phyloP scores from a whole-genome alignment of 1,284 basidiomycete species.

The Puccinia polysora region DNA sequence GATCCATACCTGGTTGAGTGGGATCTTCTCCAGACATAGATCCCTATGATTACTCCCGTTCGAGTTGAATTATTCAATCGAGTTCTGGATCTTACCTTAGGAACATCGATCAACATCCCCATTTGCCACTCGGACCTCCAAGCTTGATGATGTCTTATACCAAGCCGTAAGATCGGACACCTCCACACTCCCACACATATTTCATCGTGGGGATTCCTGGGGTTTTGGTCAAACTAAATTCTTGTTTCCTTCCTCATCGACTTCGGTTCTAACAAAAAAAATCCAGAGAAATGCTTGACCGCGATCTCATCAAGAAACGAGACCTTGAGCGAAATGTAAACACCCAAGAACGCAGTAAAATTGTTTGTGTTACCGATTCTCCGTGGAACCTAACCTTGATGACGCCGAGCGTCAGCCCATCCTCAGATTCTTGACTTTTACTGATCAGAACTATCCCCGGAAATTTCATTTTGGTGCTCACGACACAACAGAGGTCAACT shows the following conservation, averaged over 20 bases:
- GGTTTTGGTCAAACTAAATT: not conserved
- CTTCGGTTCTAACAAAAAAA: not conserved
- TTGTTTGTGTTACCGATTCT: conserved; percentile 8
- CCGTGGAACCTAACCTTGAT: not conserved
- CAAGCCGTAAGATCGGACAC: conserved; percentile 14
- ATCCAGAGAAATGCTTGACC: conserved; percentile 38
- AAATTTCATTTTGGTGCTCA: not conserved
- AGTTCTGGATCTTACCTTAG: not conserved
- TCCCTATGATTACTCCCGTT: not conserved
- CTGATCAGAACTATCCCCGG: not conserved
- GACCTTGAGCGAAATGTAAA: conserved; percentile 42
- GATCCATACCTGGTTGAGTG: conserved; percentile 46
- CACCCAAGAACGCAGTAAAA: conserved; percentile 32
- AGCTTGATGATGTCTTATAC: conserved; percentile 45
- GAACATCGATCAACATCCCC: conserved; percentile 44
- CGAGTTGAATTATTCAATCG: not conserved
- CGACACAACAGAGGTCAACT: conserved; percentile 21
- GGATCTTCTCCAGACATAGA: too few relatives aligned
- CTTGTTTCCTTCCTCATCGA: not conserved
- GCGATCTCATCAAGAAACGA: conserved; percentile 39
- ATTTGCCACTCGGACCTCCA: conserved; percentile 46
- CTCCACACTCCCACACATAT: not conserved
- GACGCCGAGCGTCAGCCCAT: not conserved
- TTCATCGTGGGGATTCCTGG: not conserved
- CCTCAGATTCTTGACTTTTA: conserved; percentile 1